A percentile compares a stretch with the other conserved stretches of the same genome.
Evolutionary conservation across 768 basidiomycete species (phyloP).

Genomic region (Mycena floridula): DNA sequence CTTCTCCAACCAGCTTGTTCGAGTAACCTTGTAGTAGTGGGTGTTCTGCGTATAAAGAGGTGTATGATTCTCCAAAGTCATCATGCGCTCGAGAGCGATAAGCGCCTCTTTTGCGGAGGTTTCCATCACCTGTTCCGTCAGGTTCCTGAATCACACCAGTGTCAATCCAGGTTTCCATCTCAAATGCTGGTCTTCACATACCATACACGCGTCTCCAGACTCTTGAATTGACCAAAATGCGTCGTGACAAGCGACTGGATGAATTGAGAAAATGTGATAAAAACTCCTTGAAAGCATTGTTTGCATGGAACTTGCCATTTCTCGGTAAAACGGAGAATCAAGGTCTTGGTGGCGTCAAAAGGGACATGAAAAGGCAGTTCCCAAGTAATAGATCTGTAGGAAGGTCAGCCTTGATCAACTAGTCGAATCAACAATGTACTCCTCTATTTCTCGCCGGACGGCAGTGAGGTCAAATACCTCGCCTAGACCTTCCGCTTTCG

Average conservation of each 20-base stretch:
- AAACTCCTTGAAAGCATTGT: slow-evolving; percentile 26
- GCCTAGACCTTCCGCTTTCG: too few relatives aligned
- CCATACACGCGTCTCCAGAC: slow-evolving; percentile 21
- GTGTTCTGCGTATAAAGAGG: slow-evolving; percentile 32
- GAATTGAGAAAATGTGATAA: slow-evolving; percentile 19
- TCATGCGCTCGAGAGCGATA: too few relatives aligned
- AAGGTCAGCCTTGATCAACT: not conserved
- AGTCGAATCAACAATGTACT: slow-evolving; percentile 18
- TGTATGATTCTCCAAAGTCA: too few relatives aligned
- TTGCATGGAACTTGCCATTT: slow-evolving; percentile 30
- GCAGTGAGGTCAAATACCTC: slow-evolving; percentile 13
- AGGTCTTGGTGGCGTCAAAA: slow-evolving; percentile 29
- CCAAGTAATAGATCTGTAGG: slow-evolving; percentile 31
- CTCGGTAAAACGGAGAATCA: slow-evolving; percentile 27
- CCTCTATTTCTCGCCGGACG: slow-evolving; percentile 26
- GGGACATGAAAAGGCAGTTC: slow-evolving; percentile 36
- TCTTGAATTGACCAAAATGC: slow-evolving; percentile 34
- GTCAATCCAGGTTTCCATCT: too few relatives aligned
- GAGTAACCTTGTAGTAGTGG: slow-evolving; percentile 14
- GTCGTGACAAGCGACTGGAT: slow-evolving; percentile 16
- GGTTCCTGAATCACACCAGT: too few relatives aligned
- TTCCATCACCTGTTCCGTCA: too few relatives aligned
- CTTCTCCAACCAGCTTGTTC: slow-evolving; percentile 17
- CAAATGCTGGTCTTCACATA: too few relatives aligned
- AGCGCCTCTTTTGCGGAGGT: too few relatives aligned